Conservation (phyloP, 2,329 filamentous ascomycete genomes). For the Hymenoscyphus fraxineus region DNA sequence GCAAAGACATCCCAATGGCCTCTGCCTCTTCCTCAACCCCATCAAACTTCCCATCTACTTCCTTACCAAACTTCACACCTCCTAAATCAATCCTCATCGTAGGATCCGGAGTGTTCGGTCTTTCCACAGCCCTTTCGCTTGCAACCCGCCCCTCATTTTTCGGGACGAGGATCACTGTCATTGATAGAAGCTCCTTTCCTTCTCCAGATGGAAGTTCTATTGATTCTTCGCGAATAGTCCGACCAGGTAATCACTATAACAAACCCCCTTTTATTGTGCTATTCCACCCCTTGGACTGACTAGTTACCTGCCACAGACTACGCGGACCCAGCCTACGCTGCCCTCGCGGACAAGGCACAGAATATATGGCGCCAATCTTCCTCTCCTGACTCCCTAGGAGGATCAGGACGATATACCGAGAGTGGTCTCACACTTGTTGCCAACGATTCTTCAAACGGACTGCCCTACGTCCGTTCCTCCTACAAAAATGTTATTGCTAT, state of each 20-base stretch:
- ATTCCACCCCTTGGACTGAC: not conserved
- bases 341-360: slow-evolving; percentile 68
- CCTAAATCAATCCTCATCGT: slow-evolving; percentile 61
- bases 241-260: slow-evolving; percentile 32
- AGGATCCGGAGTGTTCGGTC: slow-evolving; percentile 55
- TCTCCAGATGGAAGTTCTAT: slow-evolving; percentile 57
- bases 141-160: slow-evolving; percentile 54
- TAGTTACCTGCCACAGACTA: slow-evolving; percentile 59
- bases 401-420: slow-evolving; percentile 65
- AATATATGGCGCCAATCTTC: slow-evolving; percentile 61
- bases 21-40: not conserved
- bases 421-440: slow-evolving; percentile 64
- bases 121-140: slow-evolving; percentile 68
- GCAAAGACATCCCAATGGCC: slow-evolving; percentile 7
- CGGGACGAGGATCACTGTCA: slow-evolving; percentile 51
- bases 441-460: slow-evolving; percentile 40
- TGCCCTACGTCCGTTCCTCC: slow-evolving; percentile 55
- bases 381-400: slow-evolving; percentile 45
- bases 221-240: slow-evolving; percentile 61
- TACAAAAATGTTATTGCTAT: slow-evolving; percentile 54
- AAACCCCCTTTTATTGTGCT: not conserved
- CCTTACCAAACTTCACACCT: slow-evolving; percentile 13
- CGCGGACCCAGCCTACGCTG: slow-evolving; percentile 70
- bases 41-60: not conserved
- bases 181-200: slow-evolving; percentile 58